These are phyloP conservation scores for Colletotrichum somersetense DNA, from an alignment of 2,329 filamentous ascomycete genomes.

Conservation along the genomic window DNA sequence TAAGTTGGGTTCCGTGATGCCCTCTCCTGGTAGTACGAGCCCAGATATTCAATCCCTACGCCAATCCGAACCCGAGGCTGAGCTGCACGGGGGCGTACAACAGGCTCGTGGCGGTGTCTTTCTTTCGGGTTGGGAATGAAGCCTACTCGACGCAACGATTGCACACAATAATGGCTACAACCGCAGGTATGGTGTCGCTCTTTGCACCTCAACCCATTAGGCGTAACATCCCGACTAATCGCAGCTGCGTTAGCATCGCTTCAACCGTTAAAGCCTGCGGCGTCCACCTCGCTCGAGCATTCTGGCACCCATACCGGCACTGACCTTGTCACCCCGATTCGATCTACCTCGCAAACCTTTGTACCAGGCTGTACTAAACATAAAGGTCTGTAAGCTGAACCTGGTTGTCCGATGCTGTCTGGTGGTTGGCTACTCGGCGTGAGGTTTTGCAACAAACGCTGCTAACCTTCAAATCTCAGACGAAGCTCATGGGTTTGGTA, in stretches of 20 bases:
- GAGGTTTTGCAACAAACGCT: not conserved
- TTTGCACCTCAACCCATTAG: not conserved
- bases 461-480: constrained; percentile 21
- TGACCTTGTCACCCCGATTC: not conserved
- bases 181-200: constrained; percentile 16
- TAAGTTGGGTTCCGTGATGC: constrained; percentile 19
- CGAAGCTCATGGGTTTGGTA: constrained; percentile 34
- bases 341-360: constrained; percentile 4
- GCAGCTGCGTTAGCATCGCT: constrained; percentile 6
- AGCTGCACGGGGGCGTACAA: not conserved
- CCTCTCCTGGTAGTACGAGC: not conserved
- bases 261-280: constrained; percentile 16
- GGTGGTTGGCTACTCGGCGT: not conserved
- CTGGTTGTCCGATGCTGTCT: not conserved
- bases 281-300: not conserved
- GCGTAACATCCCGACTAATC: constrained; percentile 6
- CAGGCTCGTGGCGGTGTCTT: not conserved
- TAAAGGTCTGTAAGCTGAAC: constrained; percentile 22
- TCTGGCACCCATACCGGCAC: not conserved
- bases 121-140: constrained; percentile 9
- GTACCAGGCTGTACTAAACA: not conserved
- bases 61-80: not conserved
- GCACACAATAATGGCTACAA: constrained; percentile 30
- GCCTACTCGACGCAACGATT: not conserved
- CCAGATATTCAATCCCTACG: not conserved